Conservation (phyloP, 768 basidiomycete genomes). For the Rossbeevera mucosa region DNA sequence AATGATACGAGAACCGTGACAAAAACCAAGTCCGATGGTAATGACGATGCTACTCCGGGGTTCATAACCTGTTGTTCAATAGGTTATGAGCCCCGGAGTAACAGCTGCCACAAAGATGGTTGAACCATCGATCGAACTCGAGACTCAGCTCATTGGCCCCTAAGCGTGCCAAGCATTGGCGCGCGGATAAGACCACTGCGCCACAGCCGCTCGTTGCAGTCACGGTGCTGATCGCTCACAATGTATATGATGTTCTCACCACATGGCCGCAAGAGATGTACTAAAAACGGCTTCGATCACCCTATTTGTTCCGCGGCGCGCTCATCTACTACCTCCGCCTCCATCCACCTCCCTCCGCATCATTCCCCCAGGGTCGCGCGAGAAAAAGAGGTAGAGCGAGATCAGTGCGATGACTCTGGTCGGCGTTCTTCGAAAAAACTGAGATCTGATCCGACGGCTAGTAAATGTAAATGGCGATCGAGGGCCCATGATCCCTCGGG, state of each 20-base stretch:
- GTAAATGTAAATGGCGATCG: constrained; percentile 6
- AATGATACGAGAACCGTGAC: constrained; percentile 2
- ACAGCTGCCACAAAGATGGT: constrained; percentile 8
- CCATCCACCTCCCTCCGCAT: background rate
- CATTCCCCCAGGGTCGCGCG: background rate
- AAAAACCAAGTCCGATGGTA: constrained; percentile 1
- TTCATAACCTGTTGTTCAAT: constrained; percentile 5
- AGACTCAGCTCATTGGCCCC: background rate
- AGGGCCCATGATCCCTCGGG: background rate
- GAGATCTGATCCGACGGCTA: constrained; percentile 10
- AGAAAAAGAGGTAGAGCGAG: background rate
- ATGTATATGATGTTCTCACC: background rate
- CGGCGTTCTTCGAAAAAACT: background rate
- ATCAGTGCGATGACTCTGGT: constrained; percentile 1
- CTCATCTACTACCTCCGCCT: constrained; percentile 1
- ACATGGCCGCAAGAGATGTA: background rate
- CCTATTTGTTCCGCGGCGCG: constrained; percentile 11
- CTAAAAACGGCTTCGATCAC: background rate
- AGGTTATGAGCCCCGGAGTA: constrained; percentile 29
- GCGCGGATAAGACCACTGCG: constrained; percentile 6
- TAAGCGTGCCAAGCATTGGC: background rate
- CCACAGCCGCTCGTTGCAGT: constrained; percentile 4
- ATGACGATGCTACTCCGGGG: constrained; percentile 15
- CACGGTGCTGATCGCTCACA: background rate
- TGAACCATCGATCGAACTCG: constrained; percentile 2